Conservation (phyloP, 805 yeast species). For the Metschnikowia picachoensis region DNA sequence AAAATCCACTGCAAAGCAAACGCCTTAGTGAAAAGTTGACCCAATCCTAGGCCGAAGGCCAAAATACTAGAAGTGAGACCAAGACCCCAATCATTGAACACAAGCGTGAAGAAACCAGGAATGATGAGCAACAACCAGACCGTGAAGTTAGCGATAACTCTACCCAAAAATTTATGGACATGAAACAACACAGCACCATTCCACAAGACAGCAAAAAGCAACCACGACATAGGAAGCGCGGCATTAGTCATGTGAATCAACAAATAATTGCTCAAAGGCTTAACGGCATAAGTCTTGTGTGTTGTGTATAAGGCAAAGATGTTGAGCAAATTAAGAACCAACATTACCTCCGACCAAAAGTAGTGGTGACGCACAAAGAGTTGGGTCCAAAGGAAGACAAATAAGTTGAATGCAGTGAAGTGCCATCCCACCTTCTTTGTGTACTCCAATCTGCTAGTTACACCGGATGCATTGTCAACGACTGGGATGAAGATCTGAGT, state of each 20-base stretch:
- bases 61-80: constrained; percentile 58
- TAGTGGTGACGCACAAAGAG: constrained; percentile 59
- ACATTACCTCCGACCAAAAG: constrained; percentile 54
- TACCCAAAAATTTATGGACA: constrained; percentile 53
- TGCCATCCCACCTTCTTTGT: constrained; percentile 52
- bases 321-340: constrained; percentile 58
- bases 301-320: constrained; percentile 50
- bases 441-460: constrained; percentile 21
- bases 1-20: constrained; percentile 86
- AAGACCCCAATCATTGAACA: constrained; percentile 67
- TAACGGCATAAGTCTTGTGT: constrained; percentile 56
- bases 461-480: constrained; percentile 14
- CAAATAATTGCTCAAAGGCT: constrained; percentile 49
- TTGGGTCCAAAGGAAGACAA: constrained; percentile 60
- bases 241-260: constrained; percentile 61
- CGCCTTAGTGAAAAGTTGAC: constrained; percentile 63
- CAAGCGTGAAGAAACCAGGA: constrained; percentile 53
- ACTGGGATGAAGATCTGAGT: constrained; percentile 41
- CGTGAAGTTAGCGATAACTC: constrained; percentile 67
- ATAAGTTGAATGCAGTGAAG: constrained; percentile 57
- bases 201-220: constrained; percentile 73
- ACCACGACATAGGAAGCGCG: constrained; percentile 75
- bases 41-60: constrained; percentile 62
- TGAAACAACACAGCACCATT: constrained; percentile 77
- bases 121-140: constrained; percentile 75